Evolutionary conservation across 2,329 filamentous ascomycete species (phyloP), one percentile per base, ranked within the genome.

Genomic region (Simplicillium aogashimaense): DNA sequence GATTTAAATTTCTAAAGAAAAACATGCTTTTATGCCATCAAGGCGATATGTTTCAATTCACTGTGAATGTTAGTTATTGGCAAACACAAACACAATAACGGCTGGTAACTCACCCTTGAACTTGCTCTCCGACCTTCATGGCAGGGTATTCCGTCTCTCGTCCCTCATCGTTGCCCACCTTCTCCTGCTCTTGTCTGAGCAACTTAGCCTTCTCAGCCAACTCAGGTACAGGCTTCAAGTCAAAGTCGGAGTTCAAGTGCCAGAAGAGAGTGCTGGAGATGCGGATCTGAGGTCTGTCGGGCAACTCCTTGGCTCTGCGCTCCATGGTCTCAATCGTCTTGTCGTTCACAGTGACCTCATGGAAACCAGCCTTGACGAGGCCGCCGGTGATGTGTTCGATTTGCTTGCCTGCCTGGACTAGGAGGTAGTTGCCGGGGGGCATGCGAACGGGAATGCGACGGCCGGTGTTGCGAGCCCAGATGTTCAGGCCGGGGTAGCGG

Each of bases 381-480:
- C 75, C 75, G 37, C 75, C 74, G 0, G 74, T 78, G 38, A 76
- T 56, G 58, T 79, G 69, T 63, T 79, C 75, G 41, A 79, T 64
- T 60, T 79, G 75, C 62, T 78, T 78, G 43, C 75, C 75, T 2
- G 75, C 75, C 51, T 79, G 75, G 7, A 79, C 75, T 13, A 79
- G 65, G 13, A 79, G 63, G 55, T 77, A 65, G 53, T 73, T 74
- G 3, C 74, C 73, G 3, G 60, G 59, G 0, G 75, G 75, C 47
- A 79, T 78, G 57, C 68, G 67, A 46, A 79, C 75, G 35, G 74
- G 57, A 47, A 79, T 76, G 47, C 69, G 68, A 45, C 63, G 65
- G 35, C 75, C 75, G 2, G 74, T 78, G 65, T 79, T 79, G 48
- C 75, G 72, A 16, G 74, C 75, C 75, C 75, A 79, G 51, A 79